A percentile compares a stretch with the other conserved stretches of the same genome.
Conservation (phyloP, 768 basidiomycete species). For the Kwoniella sp. region DNA sequence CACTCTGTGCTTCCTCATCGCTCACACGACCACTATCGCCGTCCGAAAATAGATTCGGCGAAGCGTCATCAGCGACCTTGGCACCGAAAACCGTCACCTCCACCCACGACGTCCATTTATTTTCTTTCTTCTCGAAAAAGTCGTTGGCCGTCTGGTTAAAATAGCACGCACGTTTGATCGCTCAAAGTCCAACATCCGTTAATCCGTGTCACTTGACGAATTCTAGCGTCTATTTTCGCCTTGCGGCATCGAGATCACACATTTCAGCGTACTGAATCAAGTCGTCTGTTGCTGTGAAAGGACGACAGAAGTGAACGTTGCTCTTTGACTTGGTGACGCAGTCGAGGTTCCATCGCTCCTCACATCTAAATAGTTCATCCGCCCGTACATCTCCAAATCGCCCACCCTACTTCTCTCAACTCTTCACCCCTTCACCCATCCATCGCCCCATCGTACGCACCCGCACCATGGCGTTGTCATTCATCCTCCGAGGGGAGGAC, state of each 20-base stretch:
- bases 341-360: slow-evolving; percentile 4
- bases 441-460: neutral
- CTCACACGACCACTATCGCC: slow-evolving; percentile 18
- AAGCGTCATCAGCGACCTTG: neutral
- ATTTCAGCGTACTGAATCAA: neutral
- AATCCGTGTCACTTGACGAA: neutral
- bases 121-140: neutral
- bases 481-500: slow-evolving; percentile 27
- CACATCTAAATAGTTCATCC: neutral
- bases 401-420: neutral
- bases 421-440: slow-evolving; percentile 2
- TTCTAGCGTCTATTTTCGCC: neutral
- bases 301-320: neutral
- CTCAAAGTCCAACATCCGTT: neutral
- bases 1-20: slow-evolving; percentile 3
- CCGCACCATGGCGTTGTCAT: slow-evolving; percentile 27
- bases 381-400: no score
- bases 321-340: slow-evolving; percentile 6
- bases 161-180: neutral
- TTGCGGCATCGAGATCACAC: neutral
- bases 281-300: neutral
- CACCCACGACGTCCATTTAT: slow-evolving; percentile 8
- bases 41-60: slow-evolving; percentile 1
- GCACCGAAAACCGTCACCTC: slow-evolving; percentile 11
- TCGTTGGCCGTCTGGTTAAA: neutral